Conservation (phyloP, 2,329 filamentous ascomycete genomes). For the Gaeumannomyces tritici region DNA sequence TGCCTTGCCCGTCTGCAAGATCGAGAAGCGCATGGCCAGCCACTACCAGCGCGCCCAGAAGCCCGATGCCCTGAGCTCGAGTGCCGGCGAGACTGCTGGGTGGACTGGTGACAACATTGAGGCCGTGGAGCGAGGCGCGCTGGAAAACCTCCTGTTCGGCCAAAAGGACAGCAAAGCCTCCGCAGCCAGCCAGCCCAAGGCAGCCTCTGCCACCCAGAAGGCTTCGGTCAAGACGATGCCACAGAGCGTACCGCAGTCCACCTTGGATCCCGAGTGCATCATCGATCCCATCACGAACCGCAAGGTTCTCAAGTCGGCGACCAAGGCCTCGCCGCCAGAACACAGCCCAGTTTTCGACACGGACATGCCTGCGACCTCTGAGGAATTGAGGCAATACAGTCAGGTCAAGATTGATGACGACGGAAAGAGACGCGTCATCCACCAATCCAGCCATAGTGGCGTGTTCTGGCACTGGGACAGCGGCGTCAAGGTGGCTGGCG, state of each 20-base stretch:
- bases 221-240: conserved; percentile 6
- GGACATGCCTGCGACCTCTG: conserved; percentile 18
- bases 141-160: conserved; percentile 32
- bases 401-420: conserved; percentile 19
- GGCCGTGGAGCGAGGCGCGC: conserved; percentile 32
- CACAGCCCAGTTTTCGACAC: conserved; percentile 7
- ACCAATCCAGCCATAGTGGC: conserved; percentile 10
- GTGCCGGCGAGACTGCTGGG: background rate
- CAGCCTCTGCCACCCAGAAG: background rate
- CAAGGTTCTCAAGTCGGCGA: conserved; percentile 25
- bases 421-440: conserved; percentile 1
- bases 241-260: conserved; percentile 19
- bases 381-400: conserved; percentile 26
- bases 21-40: conserved; percentile 28
- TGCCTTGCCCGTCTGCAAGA: background rate
- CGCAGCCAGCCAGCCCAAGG: background rate
- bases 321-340: conserved; percentile 5
- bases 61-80: background rate
- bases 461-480: conserved; percentile 14
- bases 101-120: conserved; percentile 29
- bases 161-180: conserved; percentile 7
- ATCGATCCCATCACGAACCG: conserved; percentile 54
- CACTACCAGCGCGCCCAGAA: conserved; percentile 25
- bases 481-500: background rate
- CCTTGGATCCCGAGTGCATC: conserved; percentile 23